Conservation (phyloP, 257 asterid genomes). For the Solanum piurae region DNA sequence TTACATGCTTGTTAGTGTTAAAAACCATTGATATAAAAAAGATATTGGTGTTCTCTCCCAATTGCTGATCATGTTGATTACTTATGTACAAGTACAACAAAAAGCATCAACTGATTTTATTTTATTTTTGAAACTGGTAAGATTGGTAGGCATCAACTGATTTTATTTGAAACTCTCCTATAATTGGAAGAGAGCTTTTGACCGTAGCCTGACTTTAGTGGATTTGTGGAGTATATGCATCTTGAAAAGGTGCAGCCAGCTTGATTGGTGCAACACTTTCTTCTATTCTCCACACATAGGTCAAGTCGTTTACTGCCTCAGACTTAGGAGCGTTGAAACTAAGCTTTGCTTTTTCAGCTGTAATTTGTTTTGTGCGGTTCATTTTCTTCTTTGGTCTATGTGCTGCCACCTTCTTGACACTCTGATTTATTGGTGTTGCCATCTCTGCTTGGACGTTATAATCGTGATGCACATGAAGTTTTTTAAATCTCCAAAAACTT, state of each 20-base stretch:
- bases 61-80: not conserved
- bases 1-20: not conserved
- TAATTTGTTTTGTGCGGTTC: not conserved
- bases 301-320: not conserved
- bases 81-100: not conserved
- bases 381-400: not conserved
- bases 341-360: not conserved
- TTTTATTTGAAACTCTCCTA: not conserved
- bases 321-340: not conserved
- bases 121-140: not conserved
- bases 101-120: not conserved
- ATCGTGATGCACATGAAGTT: not conserved
- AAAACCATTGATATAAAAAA: not conserved
- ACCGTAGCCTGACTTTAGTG: not conserved
- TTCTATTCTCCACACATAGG: not conserved
- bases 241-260: not conserved
- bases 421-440: not conserved
- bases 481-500: not conserved
- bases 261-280: not conserved
- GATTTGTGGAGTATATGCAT: not conserved
- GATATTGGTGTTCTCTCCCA: not conserved
- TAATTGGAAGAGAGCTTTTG: not conserved
- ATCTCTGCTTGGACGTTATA: not conserved
- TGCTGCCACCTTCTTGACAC: not conserved
- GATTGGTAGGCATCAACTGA: not conserved